Base-by-base conservation (phyloP, 139 green algal genomes). In the Chlorella ohadii region DNA sequence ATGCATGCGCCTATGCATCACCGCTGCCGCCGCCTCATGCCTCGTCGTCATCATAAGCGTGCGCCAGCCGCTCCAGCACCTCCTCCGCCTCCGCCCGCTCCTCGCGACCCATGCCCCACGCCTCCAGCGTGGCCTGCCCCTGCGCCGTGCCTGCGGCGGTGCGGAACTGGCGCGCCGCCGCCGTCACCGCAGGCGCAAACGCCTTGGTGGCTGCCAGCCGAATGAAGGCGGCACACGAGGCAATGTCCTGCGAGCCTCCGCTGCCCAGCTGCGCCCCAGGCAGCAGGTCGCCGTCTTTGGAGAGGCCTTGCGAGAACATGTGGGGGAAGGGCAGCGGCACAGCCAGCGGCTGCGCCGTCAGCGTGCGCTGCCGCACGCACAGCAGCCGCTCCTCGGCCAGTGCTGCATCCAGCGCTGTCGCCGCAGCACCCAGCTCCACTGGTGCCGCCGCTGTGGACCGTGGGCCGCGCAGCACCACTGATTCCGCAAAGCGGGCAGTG, bases 321-420 rank as follows among this genome's bases (percentile, higher is more conserved):
- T 65, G 44, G 19, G 87, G 87, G 82, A 86, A 91, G 22, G 87
- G 84, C 33, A 91, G 74, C 23, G 87, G 87, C 2, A 91, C 55
- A 3, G 87, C 75, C 74, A 89, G 64, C 56, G 87, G 59, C 39
- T 79, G 59, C 27, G 84, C 51, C 5, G 36, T 31, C 41, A 91
- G 25, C 25, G 75, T 85, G 22, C 73, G 28, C 3, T 88, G 74
- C 68, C 86, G 86, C 47, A 90, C 65, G 76, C 87, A 91, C 0
- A 85, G 84, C 36, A 59, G 39, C 13, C 67, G 56, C 77, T 91
- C 87, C 1, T 39, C 63, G 1, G 75, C 25, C 31, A 91, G 65
- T 5, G 79, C 72, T 1, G 74, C 72, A 66, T 87, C 78, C 71
- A 91, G 65, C 31, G 71, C 41, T 4, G 55, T 56, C 23, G 59